Conservation (phyloP, 345 rosid genomes). For the Eucalyptus curtisii region DNA sequence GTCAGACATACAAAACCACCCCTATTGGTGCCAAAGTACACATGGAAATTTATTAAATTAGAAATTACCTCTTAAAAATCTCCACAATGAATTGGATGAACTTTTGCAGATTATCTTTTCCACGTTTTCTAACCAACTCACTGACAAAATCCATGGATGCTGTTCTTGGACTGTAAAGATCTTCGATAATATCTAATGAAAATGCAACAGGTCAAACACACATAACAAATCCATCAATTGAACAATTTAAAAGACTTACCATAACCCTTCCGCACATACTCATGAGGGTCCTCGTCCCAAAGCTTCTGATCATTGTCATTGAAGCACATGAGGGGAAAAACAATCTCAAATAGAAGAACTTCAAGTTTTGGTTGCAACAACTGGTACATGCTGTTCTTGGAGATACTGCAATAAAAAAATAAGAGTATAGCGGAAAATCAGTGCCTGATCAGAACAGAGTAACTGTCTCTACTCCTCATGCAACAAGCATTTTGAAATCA, state of each 20-base stretch:
- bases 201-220: not conserved
- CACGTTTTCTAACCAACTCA: slow-evolving; percentile 93
- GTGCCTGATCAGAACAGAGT: not conserved
- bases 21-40: not conserved
- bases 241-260: slow-evolving; percentile 40
- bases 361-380: slow-evolving; percentile 82
- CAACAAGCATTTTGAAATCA: not conserved
- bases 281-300: slow-evolving; percentile 99
- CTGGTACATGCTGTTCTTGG: slow-evolving; percentile 74
- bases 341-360: slow-evolving; percentile 90
- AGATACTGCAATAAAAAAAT: slow-evolving; percentile 40
- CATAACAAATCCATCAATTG: not conserved
- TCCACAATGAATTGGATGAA: slow-evolving; percentile 75
- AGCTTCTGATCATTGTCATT: slow-evolving; percentile 95
- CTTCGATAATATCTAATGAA: slow-evolving; percentile 91
- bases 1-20: not conserved
- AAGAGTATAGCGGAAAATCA: not conserved
- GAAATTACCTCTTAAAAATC: slow-evolving; percentile 63
- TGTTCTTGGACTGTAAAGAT: slow-evolving; percentile 94
- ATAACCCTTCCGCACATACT: slow-evolving; percentile 99
- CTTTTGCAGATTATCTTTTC: slow-evolving; percentile 87
- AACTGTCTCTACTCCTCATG: not conserved
- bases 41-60: not conserved
- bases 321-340: slow-evolving; percentile 98
- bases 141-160: slow-evolving; percentile 98